Conservation (phyloP, 305 asterid species). For the Fraxinus sp. region DNA sequence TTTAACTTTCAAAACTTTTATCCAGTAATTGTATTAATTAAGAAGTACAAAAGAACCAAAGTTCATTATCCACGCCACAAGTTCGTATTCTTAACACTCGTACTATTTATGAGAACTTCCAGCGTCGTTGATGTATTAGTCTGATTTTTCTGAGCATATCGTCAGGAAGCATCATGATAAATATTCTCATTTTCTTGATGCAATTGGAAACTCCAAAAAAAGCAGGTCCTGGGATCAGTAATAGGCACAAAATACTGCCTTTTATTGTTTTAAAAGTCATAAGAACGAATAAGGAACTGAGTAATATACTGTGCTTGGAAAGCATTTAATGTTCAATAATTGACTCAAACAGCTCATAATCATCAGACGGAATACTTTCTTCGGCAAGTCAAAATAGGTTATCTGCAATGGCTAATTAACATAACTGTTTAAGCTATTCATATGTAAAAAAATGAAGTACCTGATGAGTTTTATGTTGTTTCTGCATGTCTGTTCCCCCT, state of each 20-base stretch:
- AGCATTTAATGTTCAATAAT: neutral
- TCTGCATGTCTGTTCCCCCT: conserved; percentile 62
- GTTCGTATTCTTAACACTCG: conserved; percentile 2
- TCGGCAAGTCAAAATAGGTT: neutral
- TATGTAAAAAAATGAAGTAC: conserved; percentile 35
- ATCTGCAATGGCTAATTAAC: neutral
- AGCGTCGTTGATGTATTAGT: neutral
- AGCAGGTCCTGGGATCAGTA: neutral
- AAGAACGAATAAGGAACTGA: neutral
- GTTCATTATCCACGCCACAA: conserved; percentile 8
- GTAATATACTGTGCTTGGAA: neutral
- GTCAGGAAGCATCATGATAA: conserved; percentile 8
- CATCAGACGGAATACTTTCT: neutral
- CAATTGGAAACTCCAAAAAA: neutral
- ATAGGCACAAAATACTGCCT: conserved; percentile 4
- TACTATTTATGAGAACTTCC: neutral
- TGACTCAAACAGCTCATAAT: conserved; percentile 22
- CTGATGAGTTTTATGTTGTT: conserved; percentile 65
- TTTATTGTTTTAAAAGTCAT: neutral
- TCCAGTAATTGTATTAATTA: neutral
- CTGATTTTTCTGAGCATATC: neutral
- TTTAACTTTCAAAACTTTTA: conserved; percentile 6
- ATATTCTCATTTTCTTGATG: conserved; percentile 4
- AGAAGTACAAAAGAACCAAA: neutral
- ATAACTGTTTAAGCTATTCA: neutral